Evolutionary conservation across 2,329 filamentous ascomycete species (phyloP), one percentile per base, ranked within the genome.

Genomic region (Penicillium sp.): DNA sequence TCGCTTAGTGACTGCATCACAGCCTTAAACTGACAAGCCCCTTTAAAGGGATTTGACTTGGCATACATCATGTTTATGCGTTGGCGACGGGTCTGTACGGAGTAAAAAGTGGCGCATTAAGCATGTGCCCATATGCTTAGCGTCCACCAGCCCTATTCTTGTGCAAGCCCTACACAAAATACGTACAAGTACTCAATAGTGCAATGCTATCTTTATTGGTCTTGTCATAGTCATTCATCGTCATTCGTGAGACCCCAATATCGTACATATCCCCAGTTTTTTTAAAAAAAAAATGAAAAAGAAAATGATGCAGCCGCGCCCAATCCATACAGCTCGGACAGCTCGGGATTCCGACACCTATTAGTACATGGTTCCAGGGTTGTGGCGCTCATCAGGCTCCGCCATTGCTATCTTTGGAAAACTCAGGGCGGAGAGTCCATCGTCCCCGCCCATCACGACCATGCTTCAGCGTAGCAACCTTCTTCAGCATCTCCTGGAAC

Each of bases 401-500:
- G 38, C 54, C 64, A 13, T 31, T 43, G 3, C 63, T 50, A 46
- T 57, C 63, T 5, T 48, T 34, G 3, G 66, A 63, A 66, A 78
- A 84, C 65, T 86, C 83, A 34, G 83, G 79, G 72, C 81, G 86
- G 61, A 87, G 63, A 44, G 79, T 77, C 84, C 84, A 87, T 57
- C 76, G 77, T 0, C 81, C 83, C 57, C 81, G 72, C 47, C 79
- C 69, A 48, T 77, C 72, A 31, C 74, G 67, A 10, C 72, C 72
- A 5, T 79, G 79, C 61, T 76, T 80, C 66, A 96, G 73, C 50
- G 78, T 83, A 1, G 93, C 93, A 65, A 96, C 88, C 57, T 80
- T 80, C 63, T 89, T 86, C 50, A 97, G 75, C 63, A 91, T 91
- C 64, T 83, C 81, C 74, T 92, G 93, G 70, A 97, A 97, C 70